Percentiles rank a stretch among this genome's conserved stretches.
phyloP scores from a whole-genome alignment of 2,329 filamentous ascomycete genomes.

The Purpureocillium lavendulum region DNA sequence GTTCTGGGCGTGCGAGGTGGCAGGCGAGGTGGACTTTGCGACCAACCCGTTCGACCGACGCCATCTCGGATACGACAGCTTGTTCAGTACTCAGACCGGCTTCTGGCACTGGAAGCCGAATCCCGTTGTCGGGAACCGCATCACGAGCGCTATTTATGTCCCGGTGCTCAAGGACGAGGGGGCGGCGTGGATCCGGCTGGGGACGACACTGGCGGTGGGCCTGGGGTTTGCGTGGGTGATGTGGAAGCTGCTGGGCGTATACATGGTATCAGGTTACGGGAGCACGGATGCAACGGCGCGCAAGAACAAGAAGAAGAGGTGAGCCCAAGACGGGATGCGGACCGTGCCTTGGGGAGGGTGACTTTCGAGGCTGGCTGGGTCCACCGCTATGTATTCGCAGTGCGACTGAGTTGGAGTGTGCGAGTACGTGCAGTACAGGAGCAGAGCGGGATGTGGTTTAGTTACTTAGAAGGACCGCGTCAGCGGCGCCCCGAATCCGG shows the following conservation, averaged over 20 bases:
- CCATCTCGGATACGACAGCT: conserved; percentile 76
- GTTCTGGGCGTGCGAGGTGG: conserved; percentile 80
- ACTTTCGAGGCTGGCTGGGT: no score
- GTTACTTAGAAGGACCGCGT: no score
- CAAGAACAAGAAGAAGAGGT: conserved; percentile 15
- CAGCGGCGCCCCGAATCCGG: background rate
- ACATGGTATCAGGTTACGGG: conserved; percentile 3
- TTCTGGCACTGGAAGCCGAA: conserved; percentile 70
- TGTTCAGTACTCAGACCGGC: conserved; percentile 68
- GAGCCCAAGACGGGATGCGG: background rate
- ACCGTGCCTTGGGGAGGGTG: background rate
- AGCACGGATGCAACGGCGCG: conserved; percentile 8
- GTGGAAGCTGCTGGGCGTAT: conserved; percentile 40
- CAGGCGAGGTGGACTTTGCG: conserved; percentile 57
- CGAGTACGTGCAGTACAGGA: no score
- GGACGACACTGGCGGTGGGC: conserved; percentile 51
- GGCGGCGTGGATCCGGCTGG: conserved; percentile 36
- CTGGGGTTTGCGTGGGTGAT: conserved; percentile 64
- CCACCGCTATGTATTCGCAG: no score
- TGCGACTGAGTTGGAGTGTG: no score
- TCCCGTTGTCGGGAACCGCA: conserved; percentile 21
- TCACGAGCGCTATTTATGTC: conserved; percentile 50
- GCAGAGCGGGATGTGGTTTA: no score
- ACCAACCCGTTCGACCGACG: conserved; percentile 77
- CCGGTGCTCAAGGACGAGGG: conserved; percentile 55